phyloP scores from a whole-genome alignment of 768 basidiomycete species.

The Amanita molliuscula region DNA sequence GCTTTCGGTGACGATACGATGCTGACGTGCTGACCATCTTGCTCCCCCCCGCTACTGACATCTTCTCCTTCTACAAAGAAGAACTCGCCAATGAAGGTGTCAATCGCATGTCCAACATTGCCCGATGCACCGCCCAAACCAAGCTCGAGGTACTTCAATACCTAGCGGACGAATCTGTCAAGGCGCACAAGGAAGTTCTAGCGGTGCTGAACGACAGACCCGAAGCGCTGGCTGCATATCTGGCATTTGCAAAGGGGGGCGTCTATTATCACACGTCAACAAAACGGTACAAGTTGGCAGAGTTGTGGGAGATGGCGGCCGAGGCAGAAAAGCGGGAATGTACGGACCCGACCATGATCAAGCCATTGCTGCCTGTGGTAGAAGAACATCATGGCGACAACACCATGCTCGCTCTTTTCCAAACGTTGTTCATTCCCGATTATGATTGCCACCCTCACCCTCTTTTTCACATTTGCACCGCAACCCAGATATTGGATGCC shows the following conservation, averaged over 20 bases:
- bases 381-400: too few relatives aligned
- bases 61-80: slow-evolving; percentile 4
- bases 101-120: slow-evolving; percentile 4
- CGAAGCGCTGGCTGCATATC: not conserved
- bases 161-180: not conserved
- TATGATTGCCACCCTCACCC: too few relatives aligned
- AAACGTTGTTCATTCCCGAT: too few relatives aligned
- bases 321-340: not conserved
- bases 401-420: too few relatives aligned
- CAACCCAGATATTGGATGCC: too few relatives aligned
- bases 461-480: too few relatives aligned
- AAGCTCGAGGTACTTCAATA: not conserved
- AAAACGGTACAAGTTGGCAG: not conserved
- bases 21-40: too few relatives aligned
- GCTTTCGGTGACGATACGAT: slow-evolving; percentile 9
- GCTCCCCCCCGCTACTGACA: not conserved
- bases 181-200: not conserved
- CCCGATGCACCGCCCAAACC: not conserved
- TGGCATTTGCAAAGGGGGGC: not conserved
- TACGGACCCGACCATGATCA: too few relatives aligned
- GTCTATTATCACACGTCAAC: not conserved
- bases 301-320: not conserved
- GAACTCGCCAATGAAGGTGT: not conserved
- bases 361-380: too few relatives aligned
- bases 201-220: not conserved